Evolutionary conservation across 2,329 filamentous ascomycete genomes (phyloP), one percentile per base, ranked within the genome.

Genomic region (Monilinia fructigena): DNA sequence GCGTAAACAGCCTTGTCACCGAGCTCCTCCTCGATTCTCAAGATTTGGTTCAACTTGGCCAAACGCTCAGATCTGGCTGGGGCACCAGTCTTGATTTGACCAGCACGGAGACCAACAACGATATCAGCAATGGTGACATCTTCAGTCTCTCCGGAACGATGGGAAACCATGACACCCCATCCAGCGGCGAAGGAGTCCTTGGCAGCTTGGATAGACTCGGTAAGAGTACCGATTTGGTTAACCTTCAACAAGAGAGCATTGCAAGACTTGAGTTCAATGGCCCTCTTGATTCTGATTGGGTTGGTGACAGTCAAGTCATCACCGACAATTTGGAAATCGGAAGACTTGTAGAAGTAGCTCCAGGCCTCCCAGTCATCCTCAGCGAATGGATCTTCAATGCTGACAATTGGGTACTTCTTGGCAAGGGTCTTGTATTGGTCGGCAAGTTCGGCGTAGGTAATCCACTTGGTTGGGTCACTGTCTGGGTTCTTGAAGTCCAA

Each of bases 401-500:
- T 92, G 83, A 98, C 92, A 78, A 99, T 99, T 77, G 95, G 94
- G 85, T 99, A 99, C 85, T 97, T 97, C 86, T 89, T 86, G 79
- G 86, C 85, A 70, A 99, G 89, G 56, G 88, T 84, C 80, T 91
- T 87, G 89, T 99, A 98, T 76, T 96, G 83, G 77, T 90, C 88
- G 78, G 95, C 94, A 70, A 99, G 90, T 84, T 99, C 85, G 86
- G 98, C 92, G 83, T 98, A 98, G 75, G 92, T 97, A 85, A 99
- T 85, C 95, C 95, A 98, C 88, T 99, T 98, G 85, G 82, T 86
- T 78, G 89, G 86, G 85, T 99, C 95, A 80, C 90, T 95, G 72
- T 98, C 90, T 77, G 95, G 94, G 89, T 99, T 99, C 92, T 99
- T 98, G 92, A 98, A 99, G 89, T 98, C 95, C 72, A 99, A 87